Percentiles rank a stretch among this genome's conserved stretches.
These are phyloP conservation scores for Lotus japonicus DNA, from an alignment of 306 rosid species.

Conservation along the genomic window DNA sequence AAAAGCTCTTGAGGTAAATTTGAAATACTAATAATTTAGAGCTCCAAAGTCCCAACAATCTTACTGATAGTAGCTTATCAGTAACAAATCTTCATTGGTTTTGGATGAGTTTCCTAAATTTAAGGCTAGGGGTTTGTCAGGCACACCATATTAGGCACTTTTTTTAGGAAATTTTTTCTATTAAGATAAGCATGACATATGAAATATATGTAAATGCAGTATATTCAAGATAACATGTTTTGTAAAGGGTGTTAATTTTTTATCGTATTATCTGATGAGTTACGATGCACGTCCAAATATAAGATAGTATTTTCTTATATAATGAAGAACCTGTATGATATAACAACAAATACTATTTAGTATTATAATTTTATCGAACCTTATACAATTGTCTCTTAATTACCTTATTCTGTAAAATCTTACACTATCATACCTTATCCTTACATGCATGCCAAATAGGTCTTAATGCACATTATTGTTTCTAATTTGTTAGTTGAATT, in stretches of 20 bases:
- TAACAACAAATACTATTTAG: background rate
- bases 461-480: background rate
- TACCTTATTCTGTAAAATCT: background rate
- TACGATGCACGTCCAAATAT: background rate
- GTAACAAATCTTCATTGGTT: background rate
- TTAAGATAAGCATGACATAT: background rate
- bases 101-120: background rate
- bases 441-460: background rate
- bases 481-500: background rate
- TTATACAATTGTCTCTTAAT: background rate
- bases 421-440: background rate
- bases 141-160: background rate
- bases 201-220: background rate
- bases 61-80: background rate
- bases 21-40: slow-evolving; percentile 11
- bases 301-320: background rate
- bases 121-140: background rate
- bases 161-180: background rate
- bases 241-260: background rate
- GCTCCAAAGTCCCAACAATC: background rate
- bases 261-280: background rate
- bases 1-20: slow-evolving; percentile 88
- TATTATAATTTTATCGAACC: background rate
- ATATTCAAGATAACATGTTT: background rate
- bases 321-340: background rate